Base-by-base conservation (phyloP, 176 grass and related monocot genomes). In the Eleusine indica region DNA sequence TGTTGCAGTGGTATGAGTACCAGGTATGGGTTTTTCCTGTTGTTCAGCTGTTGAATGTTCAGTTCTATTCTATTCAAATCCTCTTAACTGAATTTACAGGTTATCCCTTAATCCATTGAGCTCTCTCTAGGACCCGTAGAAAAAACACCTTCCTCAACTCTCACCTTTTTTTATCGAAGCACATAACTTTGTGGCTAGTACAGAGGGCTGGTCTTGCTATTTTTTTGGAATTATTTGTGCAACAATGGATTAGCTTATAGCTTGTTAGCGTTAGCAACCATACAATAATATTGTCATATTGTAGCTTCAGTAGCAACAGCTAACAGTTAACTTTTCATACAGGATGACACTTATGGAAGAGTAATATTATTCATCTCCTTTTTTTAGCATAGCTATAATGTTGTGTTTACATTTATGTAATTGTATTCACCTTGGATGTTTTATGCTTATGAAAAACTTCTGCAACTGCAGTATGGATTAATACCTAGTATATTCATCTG, bases 1-100 rank as follows among this genome's bases (percentile, higher is more conserved):
- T 97, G 72, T 81, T 56, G 22, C 91, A 86, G 61, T 91, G 88
- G 85, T 91, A 90, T 60, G 84, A 72, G 3, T 97, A 97, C 83
- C 77, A 84, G 94, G 94, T 80, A 81, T 12, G 65, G 40, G 52
- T 87, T 22, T 25, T 25, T 53, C 74, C 17, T 75, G 47, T 58
- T 68, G 17, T 46, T 85, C 13, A 73, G 63, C 69, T 54, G 6
- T 51, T 53, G 61, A 61, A 41, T 67, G 11, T 37, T 85, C 17
- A 77, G 22, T 66, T 80, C 1, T 35, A 28, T 11, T 69, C n/a
- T 87, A 62, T 25, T 68, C 67, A 13, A 18, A 68, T 71, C 43
- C 41, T 70, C 17, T 71, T 43, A 10, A 53, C 62, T 72, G 28
- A 64, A 71, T 2, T 32, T 6, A 9, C n/a, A 56, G 25, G 25